A percentile compares a stretch with the other conserved stretches of the same genome.
Evolutionary conservation across 2,329 filamentous ascomycete genomes (phyloP).

Genomic region (Dothidotthia symphoricarpi): DNA sequence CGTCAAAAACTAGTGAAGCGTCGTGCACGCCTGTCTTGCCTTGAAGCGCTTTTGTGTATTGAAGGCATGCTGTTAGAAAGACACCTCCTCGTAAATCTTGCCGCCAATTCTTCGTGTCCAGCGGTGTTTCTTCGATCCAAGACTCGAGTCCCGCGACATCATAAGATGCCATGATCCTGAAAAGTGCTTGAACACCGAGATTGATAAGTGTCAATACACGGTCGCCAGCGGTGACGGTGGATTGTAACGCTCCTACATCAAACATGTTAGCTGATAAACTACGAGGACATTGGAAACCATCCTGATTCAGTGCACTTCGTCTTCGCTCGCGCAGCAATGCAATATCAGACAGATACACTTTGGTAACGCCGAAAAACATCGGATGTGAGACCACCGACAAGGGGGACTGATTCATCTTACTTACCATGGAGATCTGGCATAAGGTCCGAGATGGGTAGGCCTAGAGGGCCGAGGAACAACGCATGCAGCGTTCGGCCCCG

Average conservation of each 20-base stretch:
- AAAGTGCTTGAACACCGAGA: conserved; percentile 64
- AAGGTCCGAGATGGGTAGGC: conserved; percentile 59
- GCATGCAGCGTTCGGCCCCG: conserved; percentile 68
- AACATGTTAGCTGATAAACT: neutral
- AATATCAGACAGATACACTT: conserved; percentile 50
- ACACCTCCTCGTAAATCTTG: conserved; percentile 69
- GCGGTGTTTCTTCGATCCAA: conserved; percentile 68
- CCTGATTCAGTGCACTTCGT: no score
- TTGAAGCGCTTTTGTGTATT: conserved; percentile 67
- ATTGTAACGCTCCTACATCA: conserved; percentile 55
- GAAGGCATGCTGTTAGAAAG: conserved; percentile 64
- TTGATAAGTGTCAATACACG: conserved; percentile 70
- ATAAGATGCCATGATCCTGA: conserved; percentile 68
- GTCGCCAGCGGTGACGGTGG: conserved; percentile 66
- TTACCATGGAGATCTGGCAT: conserved; percentile 58
- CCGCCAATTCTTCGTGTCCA: conserved; percentile 72
- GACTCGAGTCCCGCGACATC: conserved; percentile 68
- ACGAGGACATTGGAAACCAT: conserved; percentile 17
- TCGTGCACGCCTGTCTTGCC: conserved; percentile 64
- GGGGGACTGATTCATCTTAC: conserved; percentile 60
- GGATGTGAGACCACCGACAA: conserved; percentile 68
- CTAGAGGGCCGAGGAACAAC: conserved; percentile 68
- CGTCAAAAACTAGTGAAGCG: conserved; percentile 61
- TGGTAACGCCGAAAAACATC: conserved; percentile 69
- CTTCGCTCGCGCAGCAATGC: no score